Evolutionary conservation across 2,329 filamentous ascomycete species (phyloP), one percentile per base, ranked within the genome.

Genomic region (Calonectria multiphialidica): DNA sequence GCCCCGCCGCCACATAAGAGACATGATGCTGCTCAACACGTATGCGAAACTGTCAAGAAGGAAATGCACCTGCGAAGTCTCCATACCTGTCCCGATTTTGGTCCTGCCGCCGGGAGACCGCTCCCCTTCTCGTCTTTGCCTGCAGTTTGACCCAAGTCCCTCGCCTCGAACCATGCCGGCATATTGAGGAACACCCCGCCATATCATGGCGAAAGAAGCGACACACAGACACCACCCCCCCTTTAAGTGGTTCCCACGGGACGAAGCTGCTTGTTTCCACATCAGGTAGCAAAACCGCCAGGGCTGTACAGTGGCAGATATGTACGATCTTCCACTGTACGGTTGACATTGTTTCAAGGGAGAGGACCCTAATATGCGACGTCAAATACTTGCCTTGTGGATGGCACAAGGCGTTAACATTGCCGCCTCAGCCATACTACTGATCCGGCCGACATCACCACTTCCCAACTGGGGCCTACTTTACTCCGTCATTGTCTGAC

Each of bases 101-200:
- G 59, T 21, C 8, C 37, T 5, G n/a, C 33, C 13, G 33, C n/a
- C n/a, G n/a, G 33, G 30, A 57, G 23, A 71, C 68, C 74, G 69
- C 75, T 73, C 75, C 70, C 73, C 70, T 49, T 70, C 65, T 57
- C 53, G 53, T 57, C 53, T 57, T 57, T 57, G 35, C 53, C 53
- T 28, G 33, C 53, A 57, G 53, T 8, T 21, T 37, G 55, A 70
- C 44, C 53, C 25, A n/a, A 44, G 45, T 55, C 53, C 62, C 33
- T 62, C 33, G 62, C 50, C 55, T 71, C 68, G 53, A 66, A 68
- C 68, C 57, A 68, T 53, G 40, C 33, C 68, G 49, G 55, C 70
- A 70, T 63, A 59, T 61, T 21, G 55, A 65, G 59, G 59, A 72
- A 65, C 57, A 33, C 65, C 57, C 57, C 33, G 40, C 57, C 40